Base-by-base conservation (phyloP, 139 green algal species). In the Haematococcus sp. region DNA sequence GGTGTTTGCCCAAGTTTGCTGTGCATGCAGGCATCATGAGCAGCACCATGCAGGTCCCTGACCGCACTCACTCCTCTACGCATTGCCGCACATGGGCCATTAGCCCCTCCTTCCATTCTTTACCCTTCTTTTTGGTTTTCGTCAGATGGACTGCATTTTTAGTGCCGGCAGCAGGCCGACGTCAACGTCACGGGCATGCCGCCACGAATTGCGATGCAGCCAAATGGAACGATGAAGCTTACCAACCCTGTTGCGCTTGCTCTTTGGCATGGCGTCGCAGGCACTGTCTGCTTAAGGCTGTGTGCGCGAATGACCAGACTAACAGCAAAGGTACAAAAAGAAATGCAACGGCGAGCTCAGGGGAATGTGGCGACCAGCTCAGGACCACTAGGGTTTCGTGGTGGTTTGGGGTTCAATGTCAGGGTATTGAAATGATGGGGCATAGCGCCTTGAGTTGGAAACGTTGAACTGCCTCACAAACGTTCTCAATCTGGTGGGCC, bases 71-170 rank as follows among this genome's bases (percentile, higher is more conserved):
- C 88, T 89, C 76, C 51, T 98, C 94, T 3, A 94, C 61, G 2
- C 70, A 74, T 1, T 89, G 82, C 27, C 91, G 86, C 5, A 94
- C 88, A 56, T 86, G 79, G 11, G 86, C 71, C 4, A 98, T 88
- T 0, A 98, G 63, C 1, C 87, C 88, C 59, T 94, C 92, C 80
- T 98, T 98, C 91, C 93, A 95, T 46, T 92, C 82, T 34, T 87
- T 87, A 49, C 80, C 88, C 81, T 98, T 98, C 85, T 98, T 98
- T 79, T 97, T 97, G 19, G 91, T 84, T 77, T 97, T 93, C 9
- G 95, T 95, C 0, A 98, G 70, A 30, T 70, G 44, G 7, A 87
- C 79, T 89, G 82, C 73, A 74, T 5, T 34, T 75, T 61, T 55
- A 68, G 27, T 52, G 25, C 9, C 22, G 51, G 5, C 32, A 63